A percentile compares a stretch with the other conserved stretches of the same genome.
These are phyloP conservation scores for Ceratorhiza oryzae-sativae DNA, from an alignment of 1,284 basidiomycete genomes.

Conservation along the genomic window DNA sequence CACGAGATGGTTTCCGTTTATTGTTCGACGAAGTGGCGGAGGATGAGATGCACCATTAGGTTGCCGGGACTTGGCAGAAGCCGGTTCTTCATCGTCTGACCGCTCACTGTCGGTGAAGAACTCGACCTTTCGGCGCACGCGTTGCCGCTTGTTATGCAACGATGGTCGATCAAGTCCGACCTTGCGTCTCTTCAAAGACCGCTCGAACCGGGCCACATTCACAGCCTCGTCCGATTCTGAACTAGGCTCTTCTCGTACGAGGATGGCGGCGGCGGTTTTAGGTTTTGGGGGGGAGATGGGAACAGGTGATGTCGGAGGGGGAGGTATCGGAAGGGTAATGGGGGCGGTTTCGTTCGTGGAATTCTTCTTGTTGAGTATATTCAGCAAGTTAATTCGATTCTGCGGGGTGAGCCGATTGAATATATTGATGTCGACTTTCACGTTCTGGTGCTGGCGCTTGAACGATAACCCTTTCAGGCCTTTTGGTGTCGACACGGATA, in stretches of 20 bases:
- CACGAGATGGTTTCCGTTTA: conserved; percentile 20
- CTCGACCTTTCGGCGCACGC: conserved; percentile 33
- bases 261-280: conserved; percentile 26
- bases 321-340: conserved; percentile 13
- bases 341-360: conserved; percentile 36
- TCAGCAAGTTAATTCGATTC: conserved; percentile 35
- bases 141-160: conserved; percentile 24
- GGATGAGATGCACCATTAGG: conserved; percentile 5
- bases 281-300: conserved; percentile 39
- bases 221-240: conserved; percentile 37
- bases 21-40: conserved; percentile 7
- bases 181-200: conserved; percentile 35
- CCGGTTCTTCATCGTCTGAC: conserved; percentile 11
- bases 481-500: conserved; percentile 34
- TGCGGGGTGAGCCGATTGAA: conserved; percentile 38
- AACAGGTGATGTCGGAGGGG: conserved; percentile 23
- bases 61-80: background rate
- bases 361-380: conserved; percentile 39
- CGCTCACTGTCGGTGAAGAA: conserved; percentile 38
- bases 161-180: conserved; percentile 13
- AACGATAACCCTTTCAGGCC: conserved; percentile 38
- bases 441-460: conserved; percentile 37
- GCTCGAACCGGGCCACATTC: conserved; percentile 38
- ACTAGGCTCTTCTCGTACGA: conserved; percentile 16
- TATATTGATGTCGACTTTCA: conserved; percentile 40